Conservation (phyloP, 768 basidiomycete species). For the Amanita pseudoporphyria region DNA sequence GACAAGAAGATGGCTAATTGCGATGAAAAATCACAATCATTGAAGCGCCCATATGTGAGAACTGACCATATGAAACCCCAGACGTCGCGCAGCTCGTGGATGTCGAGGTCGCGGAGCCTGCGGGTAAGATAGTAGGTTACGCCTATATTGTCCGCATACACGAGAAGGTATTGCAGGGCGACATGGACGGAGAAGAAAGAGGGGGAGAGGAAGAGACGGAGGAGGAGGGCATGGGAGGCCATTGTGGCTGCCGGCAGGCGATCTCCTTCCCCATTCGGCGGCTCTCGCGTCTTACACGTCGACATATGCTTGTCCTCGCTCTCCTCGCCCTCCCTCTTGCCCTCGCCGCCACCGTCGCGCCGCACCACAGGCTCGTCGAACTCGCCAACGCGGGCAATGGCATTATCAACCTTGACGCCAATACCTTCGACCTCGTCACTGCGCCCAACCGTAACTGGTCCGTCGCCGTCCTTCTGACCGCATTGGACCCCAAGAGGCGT, state of each 20-base stretch:
- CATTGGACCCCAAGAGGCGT: conserved; percentile 67
- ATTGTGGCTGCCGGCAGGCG: conserved; percentile 16
- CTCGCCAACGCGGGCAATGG: conserved; percentile 70
- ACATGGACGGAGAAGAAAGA: conserved; percentile 92
- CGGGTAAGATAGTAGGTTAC: conserved; percentile 86
- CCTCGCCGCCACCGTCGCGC: conserved; percentile 22
- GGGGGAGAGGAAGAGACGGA: conserved; percentile 87
- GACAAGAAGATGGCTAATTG: conserved; percentile 79
- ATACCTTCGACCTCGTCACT: conserved; percentile 70
- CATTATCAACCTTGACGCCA: conserved; percentile 70
- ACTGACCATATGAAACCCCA: conserved; percentile 88
- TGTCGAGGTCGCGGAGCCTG: conserved; percentile 58
- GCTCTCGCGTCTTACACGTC: conserved; percentile 18
- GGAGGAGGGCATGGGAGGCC: conserved; percentile 76
- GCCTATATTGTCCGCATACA: conserved; percentile 81
- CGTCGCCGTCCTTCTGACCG: conserved; percentile 82
- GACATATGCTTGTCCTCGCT: conserved; percentile 14
- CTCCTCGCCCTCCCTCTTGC: conserved; percentile 21
- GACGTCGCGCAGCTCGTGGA: conserved; percentile 67
- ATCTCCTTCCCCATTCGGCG: conserved; percentile 13
- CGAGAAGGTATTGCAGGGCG: conserved; percentile 77
- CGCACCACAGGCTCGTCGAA: conserved; percentile 50
- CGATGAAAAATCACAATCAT: conserved; percentile 10
- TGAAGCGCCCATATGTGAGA: conserved; percentile 10
- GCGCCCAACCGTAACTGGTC: conserved; percentile 77